Evolutionary conservation across 768 basidiomycete genomes (phyloP).

Genomic region (Kwoniella europaea): DNA sequence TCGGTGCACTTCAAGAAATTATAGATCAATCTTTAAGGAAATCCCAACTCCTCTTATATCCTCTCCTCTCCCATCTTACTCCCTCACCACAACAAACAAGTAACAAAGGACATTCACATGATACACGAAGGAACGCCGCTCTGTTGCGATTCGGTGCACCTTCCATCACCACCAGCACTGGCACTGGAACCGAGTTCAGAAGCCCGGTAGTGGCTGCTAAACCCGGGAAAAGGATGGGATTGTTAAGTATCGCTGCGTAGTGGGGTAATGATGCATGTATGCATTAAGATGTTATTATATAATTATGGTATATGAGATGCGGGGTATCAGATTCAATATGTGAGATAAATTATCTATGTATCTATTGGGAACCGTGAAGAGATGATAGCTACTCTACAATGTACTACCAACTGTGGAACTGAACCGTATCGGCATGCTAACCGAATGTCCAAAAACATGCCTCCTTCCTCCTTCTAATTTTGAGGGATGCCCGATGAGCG

Average conservation of each 20-base stretch:
- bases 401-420: too few relatives aligned
- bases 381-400: too few relatives aligned
- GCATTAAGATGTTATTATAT: neutral
- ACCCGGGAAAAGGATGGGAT: conserved; percentile 54
- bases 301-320: neutral
- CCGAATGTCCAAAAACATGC: too few relatives aligned
- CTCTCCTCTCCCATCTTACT: conserved; percentile 34
- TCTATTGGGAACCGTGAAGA: too few relatives aligned
- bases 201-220: conserved; percentile 51
- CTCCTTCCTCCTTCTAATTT: too few relatives aligned
- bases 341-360: too few relatives aligned
- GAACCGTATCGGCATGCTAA: too few relatives aligned
- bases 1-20: conserved; percentile 22
- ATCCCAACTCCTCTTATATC: conserved; percentile 42
- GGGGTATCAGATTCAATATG: neutral
- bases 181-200: conserved; percentile 36
- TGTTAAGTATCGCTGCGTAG: conserved; percentile 45
- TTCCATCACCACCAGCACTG: neutral
- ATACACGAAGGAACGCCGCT: conserved; percentile 18
- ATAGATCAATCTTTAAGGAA: conserved; percentile 36
- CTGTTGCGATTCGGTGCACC: conserved; percentile 43
- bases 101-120: neutral
- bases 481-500: too few relatives aligned
- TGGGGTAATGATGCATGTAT: neutral
- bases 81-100: neutral